Conservation (phyloP, 805 yeast species). For the Hanseniaspora lindneri region DNA sequence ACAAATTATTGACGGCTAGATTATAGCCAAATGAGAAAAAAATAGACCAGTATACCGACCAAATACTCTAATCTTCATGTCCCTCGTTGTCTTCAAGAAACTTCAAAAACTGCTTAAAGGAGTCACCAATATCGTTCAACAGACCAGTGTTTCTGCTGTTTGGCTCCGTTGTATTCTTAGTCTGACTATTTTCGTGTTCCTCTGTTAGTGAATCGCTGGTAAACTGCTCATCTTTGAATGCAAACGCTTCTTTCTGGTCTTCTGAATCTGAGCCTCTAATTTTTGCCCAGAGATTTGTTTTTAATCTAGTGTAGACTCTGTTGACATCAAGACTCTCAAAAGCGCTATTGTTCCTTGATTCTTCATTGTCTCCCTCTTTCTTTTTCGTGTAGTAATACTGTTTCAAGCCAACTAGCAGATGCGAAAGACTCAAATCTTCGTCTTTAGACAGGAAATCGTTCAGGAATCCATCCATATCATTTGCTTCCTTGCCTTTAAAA, state of each 20-base stretch:
- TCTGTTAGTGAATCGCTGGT: too few relatives aligned
- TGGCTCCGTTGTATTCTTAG: too few relatives aligned
- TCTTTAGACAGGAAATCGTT: slow-evolving; percentile 13
- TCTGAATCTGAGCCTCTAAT: background rate
- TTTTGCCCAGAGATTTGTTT: background rate
- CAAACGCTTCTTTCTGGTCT: background rate
- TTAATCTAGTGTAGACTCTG: background rate
- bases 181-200: too few relatives aligned
- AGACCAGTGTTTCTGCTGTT: background rate
- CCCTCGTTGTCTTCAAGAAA: slow-evolving; percentile 9
- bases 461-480: slow-evolving; percentile 12
- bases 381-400: slow-evolving; percentile 2
- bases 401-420: slow-evolving; percentile 10
- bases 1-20: too few relatives aligned
- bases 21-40: too few relatives aligned
- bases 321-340: slow-evolving; percentile 1
- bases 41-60: too few relatives aligned
- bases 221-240: too few relatives aligned
- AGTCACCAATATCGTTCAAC: slow-evolving; percentile 10
- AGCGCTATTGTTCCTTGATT: background rate
- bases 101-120: slow-evolving; percentile 6
- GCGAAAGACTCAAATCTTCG: slow-evolving; percentile 15
- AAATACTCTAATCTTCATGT: background rate
- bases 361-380: background rate
- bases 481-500: background rate